Evolutionary conservation across 805 yeast genomes (phyloP).

Genomic region (Saccharomycopsis guyanensis): DNA sequence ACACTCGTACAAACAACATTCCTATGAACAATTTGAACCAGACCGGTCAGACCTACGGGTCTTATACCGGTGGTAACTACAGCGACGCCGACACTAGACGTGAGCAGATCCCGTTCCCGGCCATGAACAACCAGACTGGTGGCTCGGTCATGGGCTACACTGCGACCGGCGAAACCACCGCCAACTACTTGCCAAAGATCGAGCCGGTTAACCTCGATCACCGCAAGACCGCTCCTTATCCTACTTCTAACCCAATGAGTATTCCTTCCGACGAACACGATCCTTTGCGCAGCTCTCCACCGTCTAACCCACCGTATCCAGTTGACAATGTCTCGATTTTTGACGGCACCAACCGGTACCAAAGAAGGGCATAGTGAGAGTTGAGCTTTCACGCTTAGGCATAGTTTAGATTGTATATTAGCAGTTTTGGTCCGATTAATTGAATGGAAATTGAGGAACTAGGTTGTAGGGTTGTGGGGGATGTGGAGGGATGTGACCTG

Average conservation of each 20-base stretch:
- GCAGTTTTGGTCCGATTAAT: no score
- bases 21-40: slow-evolving; percentile 6
- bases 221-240: neutral
- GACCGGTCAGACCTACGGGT: neutral
- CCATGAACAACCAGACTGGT: neutral
- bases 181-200: neutral
- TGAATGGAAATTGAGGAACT: no score
- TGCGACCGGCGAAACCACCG: neutral
- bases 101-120: neutral
- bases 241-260: neutral
- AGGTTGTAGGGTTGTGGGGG: no score
- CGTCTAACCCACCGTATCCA: slow-evolving; percentile 4
- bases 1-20: neutral
- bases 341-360: neutral
- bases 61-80: neutral
- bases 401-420: no score
- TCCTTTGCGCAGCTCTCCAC: neutral
- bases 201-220: no score
- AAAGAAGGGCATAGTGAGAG: no score
- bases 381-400: no score
- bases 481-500: no score
- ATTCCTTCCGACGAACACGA: neutral
- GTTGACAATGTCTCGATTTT: slow-evolving; percentile 3
- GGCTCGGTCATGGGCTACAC: neutral
- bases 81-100: neutral